Conservation (phyloP, 2,329 filamentous ascomycete species). For the Penicillium digitatum region DNA sequence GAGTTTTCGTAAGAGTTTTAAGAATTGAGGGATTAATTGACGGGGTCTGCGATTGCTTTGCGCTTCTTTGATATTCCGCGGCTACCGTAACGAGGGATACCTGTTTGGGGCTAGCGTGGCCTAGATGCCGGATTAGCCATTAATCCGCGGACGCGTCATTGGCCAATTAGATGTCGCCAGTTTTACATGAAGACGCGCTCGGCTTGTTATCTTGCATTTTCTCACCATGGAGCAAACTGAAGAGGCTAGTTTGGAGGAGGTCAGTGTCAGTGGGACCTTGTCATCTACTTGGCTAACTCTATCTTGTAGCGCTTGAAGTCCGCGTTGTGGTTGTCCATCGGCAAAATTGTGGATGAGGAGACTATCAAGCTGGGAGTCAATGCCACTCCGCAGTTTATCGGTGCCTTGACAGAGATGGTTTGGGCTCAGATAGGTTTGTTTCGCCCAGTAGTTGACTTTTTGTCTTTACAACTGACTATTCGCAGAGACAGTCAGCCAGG, state of each 20-base stretch:
- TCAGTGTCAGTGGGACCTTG: constrained; percentile 11
- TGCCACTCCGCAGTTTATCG: constrained; percentile 88
- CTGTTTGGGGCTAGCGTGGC: not conserved
- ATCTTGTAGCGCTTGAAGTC: constrained; percentile 68
- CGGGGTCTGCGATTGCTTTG: constrained; percentile 7
- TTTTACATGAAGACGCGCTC: constrained; percentile 13
- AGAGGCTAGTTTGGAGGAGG: constrained; percentile 35
- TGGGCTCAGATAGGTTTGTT: constrained; percentile 76
- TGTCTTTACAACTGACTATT: constrained; percentile 3
- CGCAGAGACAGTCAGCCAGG: constrained; percentile 53
- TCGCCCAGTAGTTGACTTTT: too few species aligned
- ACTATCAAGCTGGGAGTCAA: constrained; percentile 70
- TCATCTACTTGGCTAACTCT: not conserved
- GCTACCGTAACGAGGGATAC: constrained; percentile 2
- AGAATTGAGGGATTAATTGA: constrained; percentile 5
- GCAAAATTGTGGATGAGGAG: constrained; percentile 85
- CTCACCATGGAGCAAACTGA: constrained; percentile 28
- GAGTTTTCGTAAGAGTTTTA: not conserved
- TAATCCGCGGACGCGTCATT: constrained; percentile 18
- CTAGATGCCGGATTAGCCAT: constrained; percentile 14
- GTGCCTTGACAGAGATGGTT: constrained; percentile 76
- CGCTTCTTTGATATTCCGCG: constrained; percentile 11
- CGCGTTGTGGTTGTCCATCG: constrained; percentile 77
- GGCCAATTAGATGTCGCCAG: constrained; percentile 19
- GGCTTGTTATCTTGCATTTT: constrained; percentile 1